Percentiles rank a stretch among this genome's conserved stretches.
Conservation (phyloP, 129 eudicot species). For the Ambrosia artemisiifolia region DNA sequence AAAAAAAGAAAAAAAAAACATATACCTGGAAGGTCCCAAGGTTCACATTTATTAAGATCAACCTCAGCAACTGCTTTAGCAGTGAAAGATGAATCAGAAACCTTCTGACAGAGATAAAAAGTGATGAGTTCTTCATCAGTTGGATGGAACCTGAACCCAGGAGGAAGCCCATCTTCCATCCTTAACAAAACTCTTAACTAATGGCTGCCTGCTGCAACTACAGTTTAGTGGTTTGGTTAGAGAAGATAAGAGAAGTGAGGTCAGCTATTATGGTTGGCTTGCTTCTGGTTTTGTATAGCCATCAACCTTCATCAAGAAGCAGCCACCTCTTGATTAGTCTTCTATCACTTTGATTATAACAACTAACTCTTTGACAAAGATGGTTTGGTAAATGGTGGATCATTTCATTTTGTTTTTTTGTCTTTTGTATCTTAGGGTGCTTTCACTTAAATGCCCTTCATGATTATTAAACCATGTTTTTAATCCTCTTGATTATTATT, state of each 20-base stretch:
- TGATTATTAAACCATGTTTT: neutral
- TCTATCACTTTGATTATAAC: conserved; percentile 36
- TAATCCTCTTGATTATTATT: neutral
- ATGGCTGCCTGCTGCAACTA: neutral
- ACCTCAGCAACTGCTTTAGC: conserved; percentile 78
- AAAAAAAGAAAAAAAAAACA: neutral
- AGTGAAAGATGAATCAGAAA: conserved; percentile 63
- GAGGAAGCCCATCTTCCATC: conserved; percentile 90
- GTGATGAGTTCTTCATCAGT: conserved; percentile 96
- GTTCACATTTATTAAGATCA: conserved; percentile 91
- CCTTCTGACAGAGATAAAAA: conserved; percentile 62
- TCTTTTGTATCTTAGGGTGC: neutral
- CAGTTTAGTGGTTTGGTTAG: conserved; percentile 4
- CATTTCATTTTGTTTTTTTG: neutral
- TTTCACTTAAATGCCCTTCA: neutral
- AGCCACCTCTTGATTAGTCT: conserved; percentile 36
- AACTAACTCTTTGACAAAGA: conserved; percentile 43
- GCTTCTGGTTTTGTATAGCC: conserved; percentile 31
- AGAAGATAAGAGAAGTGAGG: conserved; percentile 15
- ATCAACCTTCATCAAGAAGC: conserved; percentile 62
- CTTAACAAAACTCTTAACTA: neutral
- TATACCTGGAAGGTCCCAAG: conserved; percentile 96
- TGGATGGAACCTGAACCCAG: conserved; percentile 92
- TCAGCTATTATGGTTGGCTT: conserved; percentile 7
- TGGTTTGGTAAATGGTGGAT: conserved; percentile 38